These are phyloP conservation scores for Trichoderma sp. DNA, from an alignment of 2,329 filamentous ascomycete species.

Conservation along the genomic window DNA sequence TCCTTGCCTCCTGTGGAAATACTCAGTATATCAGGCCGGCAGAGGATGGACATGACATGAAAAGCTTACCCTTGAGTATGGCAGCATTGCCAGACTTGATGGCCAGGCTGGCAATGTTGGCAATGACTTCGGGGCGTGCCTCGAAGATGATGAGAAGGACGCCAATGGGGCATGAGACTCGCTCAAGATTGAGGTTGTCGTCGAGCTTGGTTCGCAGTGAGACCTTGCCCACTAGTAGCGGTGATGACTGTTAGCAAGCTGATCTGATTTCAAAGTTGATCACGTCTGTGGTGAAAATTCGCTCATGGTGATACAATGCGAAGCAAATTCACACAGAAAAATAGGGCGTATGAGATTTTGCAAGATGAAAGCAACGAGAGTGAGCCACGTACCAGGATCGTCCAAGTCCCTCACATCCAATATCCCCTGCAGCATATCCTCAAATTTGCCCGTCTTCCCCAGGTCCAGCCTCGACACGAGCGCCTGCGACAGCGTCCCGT, in stretches of 20 bases:
- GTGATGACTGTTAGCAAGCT: background rate
- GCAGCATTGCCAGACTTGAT: conserved; percentile 97
- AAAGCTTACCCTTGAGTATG: conserved; percentile 76
- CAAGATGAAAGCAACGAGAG: background rate
- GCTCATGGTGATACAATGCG: background rate
- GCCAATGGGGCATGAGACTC: conserved; percentile 91
- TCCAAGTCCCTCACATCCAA: conserved; percentile 80
- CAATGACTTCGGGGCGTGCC: conserved; percentile 95
- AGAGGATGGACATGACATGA: background rate
- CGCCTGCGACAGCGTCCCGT: conserved; percentile 76
- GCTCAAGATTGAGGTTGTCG: conserved; percentile 80
- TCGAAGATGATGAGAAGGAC: conserved; percentile 99
- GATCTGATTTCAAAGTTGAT: background rate
- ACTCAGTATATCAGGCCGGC: background rate
- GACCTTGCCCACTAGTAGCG: conserved; percentile 70
- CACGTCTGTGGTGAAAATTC: background rate
- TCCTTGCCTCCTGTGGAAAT: conserved; percentile 77
- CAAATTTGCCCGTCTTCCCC: conserved; percentile 84
- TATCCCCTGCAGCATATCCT: conserved; percentile 96
- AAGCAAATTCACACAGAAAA: background rate
- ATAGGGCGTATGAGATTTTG: background rate
- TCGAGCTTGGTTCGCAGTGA: conserved; percentile 84
- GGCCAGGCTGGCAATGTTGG: conserved; percentile 92
- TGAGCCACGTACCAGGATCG: conserved; percentile 70
- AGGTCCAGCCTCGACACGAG: conserved; percentile 88